Evolutionary conservation across 2,329 filamentous ascomycete genomes (phyloP).

Genomic region (Sordariomycetes sp.): DNA sequence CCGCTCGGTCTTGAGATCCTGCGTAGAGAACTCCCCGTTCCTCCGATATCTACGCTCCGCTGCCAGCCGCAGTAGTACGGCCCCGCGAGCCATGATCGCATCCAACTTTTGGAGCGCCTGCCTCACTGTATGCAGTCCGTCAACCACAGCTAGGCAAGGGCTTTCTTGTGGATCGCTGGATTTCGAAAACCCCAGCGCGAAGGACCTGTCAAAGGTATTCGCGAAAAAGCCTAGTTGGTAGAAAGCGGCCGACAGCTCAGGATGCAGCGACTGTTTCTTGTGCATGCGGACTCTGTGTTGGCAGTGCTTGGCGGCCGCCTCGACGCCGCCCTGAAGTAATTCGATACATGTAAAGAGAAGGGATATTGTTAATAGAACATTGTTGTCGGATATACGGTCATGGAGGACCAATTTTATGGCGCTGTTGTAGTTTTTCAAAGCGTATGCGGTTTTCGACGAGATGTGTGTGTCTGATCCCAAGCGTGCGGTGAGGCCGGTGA

Average conservation of each 20-base stretch:
- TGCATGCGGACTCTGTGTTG: neutral
- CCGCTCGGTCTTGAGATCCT: neutral
- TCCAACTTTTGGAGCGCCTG: neutral
- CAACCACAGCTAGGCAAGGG: neutral
- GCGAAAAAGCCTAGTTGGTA: neutral
- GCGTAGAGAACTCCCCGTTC: neutral
- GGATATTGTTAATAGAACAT: neutral
- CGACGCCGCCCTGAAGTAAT: neutral
- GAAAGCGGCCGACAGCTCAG: neutral
- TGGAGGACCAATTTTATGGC: neutral
- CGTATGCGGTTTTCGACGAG: neutral
- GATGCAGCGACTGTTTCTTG: neutral
- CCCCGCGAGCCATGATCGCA: neutral
- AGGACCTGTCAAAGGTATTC: neutral
- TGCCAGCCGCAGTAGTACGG: neutral
- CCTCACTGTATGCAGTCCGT: neutral
- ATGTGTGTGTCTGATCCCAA: neutral
- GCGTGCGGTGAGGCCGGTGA: neutral
- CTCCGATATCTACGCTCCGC: neutral
- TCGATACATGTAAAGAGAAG: neutral
- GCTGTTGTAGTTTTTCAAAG: neutral
- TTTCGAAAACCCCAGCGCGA: neutral
- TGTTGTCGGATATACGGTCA: neutral
- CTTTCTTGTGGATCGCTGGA: neutral
- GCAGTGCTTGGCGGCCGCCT: neutral